Percentiles rank a stretch among this genome's conserved stretches.
These are phyloP conservation scores for Kregervanrija delftensis DNA, from an alignment of 805 yeast species.

Conservation along the genomic window DNA sequence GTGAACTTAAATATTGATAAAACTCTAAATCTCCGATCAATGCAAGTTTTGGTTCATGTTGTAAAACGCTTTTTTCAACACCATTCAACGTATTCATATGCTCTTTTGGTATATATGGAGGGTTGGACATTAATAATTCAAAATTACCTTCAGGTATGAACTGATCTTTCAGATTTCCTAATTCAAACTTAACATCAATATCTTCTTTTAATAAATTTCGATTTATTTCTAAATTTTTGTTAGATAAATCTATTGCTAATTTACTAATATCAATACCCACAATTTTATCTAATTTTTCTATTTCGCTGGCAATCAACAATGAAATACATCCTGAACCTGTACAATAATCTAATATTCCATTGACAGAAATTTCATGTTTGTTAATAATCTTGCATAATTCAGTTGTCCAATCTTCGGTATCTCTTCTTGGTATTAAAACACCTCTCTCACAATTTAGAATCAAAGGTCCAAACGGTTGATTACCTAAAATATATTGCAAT, in stretches of 20 bases:
- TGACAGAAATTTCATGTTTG: constrained; percentile 12
- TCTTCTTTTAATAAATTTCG: neutral
- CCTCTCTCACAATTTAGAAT: constrained; percentile 51
- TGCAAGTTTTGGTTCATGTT: constrained; percentile 73
- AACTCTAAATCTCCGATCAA: constrained; percentile 74
- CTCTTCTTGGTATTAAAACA: constrained; percentile 89
- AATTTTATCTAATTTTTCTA: constrained; percentile 13
- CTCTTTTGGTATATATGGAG: constrained; percentile 68
- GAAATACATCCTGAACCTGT: constrained; percentile 90
- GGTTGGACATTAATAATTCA: constrained; percentile 73
- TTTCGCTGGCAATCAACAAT: constrained; percentile 34
- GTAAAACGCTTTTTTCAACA: constrained; percentile 57
- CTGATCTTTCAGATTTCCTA: constrained; percentile 17
- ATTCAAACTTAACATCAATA: constrained; percentile 10
- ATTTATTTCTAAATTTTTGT: constrained; percentile 31
- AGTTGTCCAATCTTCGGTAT: constrained; percentile 87
- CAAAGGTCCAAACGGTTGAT: constrained; percentile 78
- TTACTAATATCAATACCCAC: constrained; percentile 52
- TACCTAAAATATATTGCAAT: constrained; percentile 75
- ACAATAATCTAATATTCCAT: constrained; percentile 57
- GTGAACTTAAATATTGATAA: constrained; percentile 43
- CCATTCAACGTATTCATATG: constrained; percentile 37
- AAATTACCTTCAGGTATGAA: constrained; percentile 10
- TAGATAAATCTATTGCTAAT: constrained; percentile 45
- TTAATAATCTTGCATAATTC: constrained; percentile 5